These are phyloP conservation scores for Hanseniaspora lindneri DNA, from an alignment of 805 yeast genomes.

Conservation along the genomic window DNA sequence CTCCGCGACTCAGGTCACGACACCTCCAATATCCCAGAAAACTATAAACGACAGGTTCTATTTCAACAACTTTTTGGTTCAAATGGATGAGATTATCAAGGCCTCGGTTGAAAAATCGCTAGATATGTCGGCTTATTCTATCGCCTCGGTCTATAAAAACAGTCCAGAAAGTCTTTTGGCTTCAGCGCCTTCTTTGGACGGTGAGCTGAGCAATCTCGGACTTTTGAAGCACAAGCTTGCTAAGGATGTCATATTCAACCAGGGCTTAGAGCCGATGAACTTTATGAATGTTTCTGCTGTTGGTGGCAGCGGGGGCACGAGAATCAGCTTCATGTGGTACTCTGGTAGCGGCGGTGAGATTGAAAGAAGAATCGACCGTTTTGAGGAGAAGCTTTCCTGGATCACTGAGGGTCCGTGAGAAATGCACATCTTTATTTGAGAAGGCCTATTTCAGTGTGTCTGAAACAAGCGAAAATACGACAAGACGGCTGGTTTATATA, in stretches of 20 bases:
- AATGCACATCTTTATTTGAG: too few relatives aligned
- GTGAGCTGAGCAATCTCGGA: constrained; percentile 7
- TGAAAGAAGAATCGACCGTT: neutral
- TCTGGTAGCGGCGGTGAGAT: neutral
- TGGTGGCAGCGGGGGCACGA: constrained; percentile 6
- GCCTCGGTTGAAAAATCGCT: neutral
- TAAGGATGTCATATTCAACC: constrained; percentile 10
- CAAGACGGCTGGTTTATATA: too few relatives aligned
- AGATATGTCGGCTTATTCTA: constrained; percentile 6
- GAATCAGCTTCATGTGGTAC: constrained; percentile 14
- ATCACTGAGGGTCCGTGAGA: neutral
- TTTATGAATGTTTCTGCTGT: constrained; percentile 12
- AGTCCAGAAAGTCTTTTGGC: neutral
- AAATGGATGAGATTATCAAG: neutral
- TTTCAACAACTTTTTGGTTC: neutral
- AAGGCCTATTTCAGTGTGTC: too few relatives aligned
- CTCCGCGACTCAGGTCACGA: constrained; percentile 6
- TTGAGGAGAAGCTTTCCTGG: neutral
- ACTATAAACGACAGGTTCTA: neutral
- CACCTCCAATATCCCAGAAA: neutral
- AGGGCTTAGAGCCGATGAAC: constrained; percentile 11
- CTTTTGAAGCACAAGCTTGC: constrained; percentile 2
- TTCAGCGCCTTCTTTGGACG: neutral
- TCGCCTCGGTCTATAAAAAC: constrained; percentile 5
- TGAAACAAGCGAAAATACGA: too few relatives aligned